These are phyloP conservation scores for Sporothrix schenckii DNA, from an alignment of 2,329 filamentous ascomycete genomes.

Conservation along the genomic window DNA sequence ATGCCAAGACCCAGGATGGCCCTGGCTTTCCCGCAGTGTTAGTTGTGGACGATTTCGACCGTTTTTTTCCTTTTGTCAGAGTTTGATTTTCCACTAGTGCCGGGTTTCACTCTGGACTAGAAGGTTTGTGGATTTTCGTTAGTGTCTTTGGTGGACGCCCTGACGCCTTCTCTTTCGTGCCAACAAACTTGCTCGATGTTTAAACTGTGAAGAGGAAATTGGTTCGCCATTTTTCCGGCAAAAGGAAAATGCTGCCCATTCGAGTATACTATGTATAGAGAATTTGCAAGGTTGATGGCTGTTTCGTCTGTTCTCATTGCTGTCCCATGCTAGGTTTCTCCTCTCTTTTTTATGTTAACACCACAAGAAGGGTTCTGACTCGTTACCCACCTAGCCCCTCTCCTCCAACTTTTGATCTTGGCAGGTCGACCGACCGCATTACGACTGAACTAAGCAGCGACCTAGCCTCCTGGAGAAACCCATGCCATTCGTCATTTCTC, in stretches of 20 bases:
- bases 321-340: not conserved
- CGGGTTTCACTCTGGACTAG: not conserved
- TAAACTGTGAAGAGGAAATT: not conserved
- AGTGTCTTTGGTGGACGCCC: not conserved
- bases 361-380: not conserved
- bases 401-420: not conserved
- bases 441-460: not conserved
- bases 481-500: constrained; percentile 20
- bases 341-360: not conserved
- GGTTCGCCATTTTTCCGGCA: not conserved
- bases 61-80: not conserved
- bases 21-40: not conserved
- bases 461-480: not conserved
- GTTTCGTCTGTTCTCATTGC: not conserved
- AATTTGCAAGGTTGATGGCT: not conserved
- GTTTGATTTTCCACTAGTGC: constrained; percentile 8
- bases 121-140: not conserved
- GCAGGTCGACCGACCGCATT: not conserved
- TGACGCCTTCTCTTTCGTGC: not conserved
- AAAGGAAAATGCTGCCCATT: not conserved
- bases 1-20: constrained; percentile 4
- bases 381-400: not conserved
- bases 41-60: not conserved
- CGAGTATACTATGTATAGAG: not conserved
- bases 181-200: too few species aligned